A percentile compares a stretch with the other conserved stretches of the same genome.
Conservation (phyloP, 345 rosid genomes). For the Lepidium sativum region DNA sequence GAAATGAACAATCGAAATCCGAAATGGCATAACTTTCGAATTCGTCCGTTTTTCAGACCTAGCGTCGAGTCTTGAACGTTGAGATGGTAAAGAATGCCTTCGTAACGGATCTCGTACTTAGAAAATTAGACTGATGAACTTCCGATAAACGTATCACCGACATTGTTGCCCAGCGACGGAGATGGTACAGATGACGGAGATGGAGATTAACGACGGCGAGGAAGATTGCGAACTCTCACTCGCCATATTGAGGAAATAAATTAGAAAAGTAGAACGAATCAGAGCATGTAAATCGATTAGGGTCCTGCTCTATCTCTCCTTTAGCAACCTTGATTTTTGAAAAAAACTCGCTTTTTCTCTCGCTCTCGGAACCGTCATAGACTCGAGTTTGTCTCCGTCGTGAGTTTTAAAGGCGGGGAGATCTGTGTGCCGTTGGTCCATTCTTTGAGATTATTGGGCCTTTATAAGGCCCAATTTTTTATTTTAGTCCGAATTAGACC, state of each 20-base stretch:
- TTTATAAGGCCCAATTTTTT: not conserved
- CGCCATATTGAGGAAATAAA: slow-evolving; percentile 15
- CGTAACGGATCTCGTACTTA: slow-evolving; percentile 43
- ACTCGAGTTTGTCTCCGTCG: slow-evolving; percentile 23
- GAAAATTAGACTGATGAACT: slow-evolving; percentile 41
- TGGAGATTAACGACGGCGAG: slow-evolving; percentile 19
- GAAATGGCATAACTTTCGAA: slow-evolving; percentile 5
- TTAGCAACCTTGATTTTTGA: not conserved
- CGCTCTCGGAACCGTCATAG: slow-evolving; percentile 9
- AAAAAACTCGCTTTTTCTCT: not conserved
- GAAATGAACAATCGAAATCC: not conserved
- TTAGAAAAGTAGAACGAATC: not conserved
- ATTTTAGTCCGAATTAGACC: not conserved
- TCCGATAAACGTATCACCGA: slow-evolving; percentile 35
- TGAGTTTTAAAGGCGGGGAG: slow-evolving; percentile 23
- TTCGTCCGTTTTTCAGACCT: slow-evolving; percentile 35
- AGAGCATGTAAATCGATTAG: slow-evolving; percentile 6
- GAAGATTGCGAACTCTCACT: slow-evolving; percentile 21
- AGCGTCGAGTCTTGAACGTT: slow-evolving; percentile 36
- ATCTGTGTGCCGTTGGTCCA: slow-evolving; percentile 24
- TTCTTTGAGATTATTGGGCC: slow-evolving; percentile 7
- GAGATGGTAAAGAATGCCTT: slow-evolving; percentile 39
- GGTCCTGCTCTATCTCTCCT: slow-evolving; percentile 1
- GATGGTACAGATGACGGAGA: slow-evolving; percentile 20
- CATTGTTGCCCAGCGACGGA: slow-evolving; percentile 18